A percentile compares a stretch with the other conserved stretches of the same genome.
Conservation (phyloP, 805 yeast species). For the Maudiozyma pseudohumilis region DNA sequence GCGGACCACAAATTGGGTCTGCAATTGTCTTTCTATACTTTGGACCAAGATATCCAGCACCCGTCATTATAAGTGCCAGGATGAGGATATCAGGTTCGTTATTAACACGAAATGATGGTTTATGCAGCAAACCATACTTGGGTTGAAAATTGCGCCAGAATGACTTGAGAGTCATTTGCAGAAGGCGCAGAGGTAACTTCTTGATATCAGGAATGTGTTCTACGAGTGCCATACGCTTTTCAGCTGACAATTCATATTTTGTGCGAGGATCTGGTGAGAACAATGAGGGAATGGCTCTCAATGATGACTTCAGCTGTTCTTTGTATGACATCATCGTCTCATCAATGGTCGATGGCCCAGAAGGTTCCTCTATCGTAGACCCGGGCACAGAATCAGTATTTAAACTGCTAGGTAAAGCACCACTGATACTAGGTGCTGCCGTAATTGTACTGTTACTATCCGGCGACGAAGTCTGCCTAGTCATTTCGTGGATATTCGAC, state of each 20-base stretch:
- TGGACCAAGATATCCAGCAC: slow-evolving; percentile 36
- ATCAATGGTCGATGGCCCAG: neutral
- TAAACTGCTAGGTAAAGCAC: neutral
- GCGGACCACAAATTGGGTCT: slow-evolving; percentile 36
- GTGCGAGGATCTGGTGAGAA: slow-evolving; percentile 16
- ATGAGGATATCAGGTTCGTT: slow-evolving; percentile 43
- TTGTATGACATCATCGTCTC: slow-evolving; percentile 2
- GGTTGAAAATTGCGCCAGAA: slow-evolving; percentile 52
- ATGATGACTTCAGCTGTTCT: slow-evolving; percentile 10
- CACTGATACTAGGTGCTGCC: too few relatives aligned
- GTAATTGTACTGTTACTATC: neutral
- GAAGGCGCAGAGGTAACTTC: slow-evolving; percentile 7
- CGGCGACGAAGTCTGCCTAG: neutral
- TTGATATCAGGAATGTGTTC: slow-evolving; percentile 16
- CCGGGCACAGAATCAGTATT: neutral
- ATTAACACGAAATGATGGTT: slow-evolving; percentile 40
- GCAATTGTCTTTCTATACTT: slow-evolving; percentile 16
- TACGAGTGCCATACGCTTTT: slow-evolving; percentile 8
- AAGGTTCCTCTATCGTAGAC: too few relatives aligned
- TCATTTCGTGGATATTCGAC: neutral
- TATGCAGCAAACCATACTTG: slow-evolving; percentile 41
- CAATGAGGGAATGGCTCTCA: slow-evolving; percentile 14
- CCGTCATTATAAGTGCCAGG: slow-evolving; percentile 46
- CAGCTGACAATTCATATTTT: slow-evolving; percentile 12
- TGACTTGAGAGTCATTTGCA: slow-evolving; percentile 18